Evolutionary conservation across 1,284 basidiomycete genomes (phyloP).

Genomic region (Erythrobasidium hasegawianum): DNA sequence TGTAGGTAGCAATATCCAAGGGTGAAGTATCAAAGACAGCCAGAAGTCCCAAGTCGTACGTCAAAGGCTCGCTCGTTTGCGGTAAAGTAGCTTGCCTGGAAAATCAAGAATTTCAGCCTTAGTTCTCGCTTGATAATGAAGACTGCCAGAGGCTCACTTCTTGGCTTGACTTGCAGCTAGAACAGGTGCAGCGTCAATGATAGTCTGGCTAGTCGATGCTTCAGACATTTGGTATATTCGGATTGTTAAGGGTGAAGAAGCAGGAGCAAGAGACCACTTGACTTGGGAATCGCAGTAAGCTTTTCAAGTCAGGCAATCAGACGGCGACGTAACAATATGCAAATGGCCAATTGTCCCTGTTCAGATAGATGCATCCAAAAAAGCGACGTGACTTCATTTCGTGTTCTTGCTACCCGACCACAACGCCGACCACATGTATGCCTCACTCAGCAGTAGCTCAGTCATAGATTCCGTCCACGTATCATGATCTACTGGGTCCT

Average conservation of each 20-base stretch:
- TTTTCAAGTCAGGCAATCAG: no score
- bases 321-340: no score
- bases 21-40: conserved; percentile 83
- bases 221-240: conserved; percentile 10
- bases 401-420: conserved; percentile 33
- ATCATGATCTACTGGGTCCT: conserved; percentile 35
- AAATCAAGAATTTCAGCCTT: neutral
- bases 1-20: conserved; percentile 74
- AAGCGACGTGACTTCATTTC: conserved; percentile 1
- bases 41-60: conserved; percentile 76
- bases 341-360: no score
- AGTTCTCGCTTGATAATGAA: neutral
- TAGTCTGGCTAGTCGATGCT: conserved; percentile 5
- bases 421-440: conserved; percentile 34
- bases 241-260: no score
- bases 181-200: conserved; percentile 30
- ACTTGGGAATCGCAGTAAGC: no score
- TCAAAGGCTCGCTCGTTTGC: conserved; percentile 68
- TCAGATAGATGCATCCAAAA: no score
- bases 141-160: conserved; percentile 10
- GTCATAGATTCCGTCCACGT: conserved; percentile 34
- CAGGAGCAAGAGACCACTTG: no score
- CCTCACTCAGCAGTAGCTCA: conserved; percentile 32
- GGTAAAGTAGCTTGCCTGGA: conserved; percentile 61
- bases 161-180: conserved; percentile 24